Evolutionary conservation across 2,329 filamentous ascomycete genomes (phyloP), one percentile per base, ranked within the genome.

Genomic region (Chaetomiaceae sp.): DNA sequence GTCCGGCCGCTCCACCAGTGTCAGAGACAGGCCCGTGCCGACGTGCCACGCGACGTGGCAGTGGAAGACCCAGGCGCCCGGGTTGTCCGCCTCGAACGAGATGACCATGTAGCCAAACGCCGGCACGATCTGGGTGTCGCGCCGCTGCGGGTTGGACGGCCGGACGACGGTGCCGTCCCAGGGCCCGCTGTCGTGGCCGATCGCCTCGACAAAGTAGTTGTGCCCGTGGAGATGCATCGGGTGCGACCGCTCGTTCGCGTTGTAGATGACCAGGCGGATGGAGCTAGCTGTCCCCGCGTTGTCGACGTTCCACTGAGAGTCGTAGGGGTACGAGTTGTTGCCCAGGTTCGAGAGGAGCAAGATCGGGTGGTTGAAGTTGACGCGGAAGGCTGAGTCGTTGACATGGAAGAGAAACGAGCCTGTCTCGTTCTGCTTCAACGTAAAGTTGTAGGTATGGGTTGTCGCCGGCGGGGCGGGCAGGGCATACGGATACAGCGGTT

Each of bases 361-460:
- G 39, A 30, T 41, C 39, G 39, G 39, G 39, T 41, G 21, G 39
- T 25, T 27, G 39, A 25, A 41, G 39, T 41, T 41, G 39, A 25
- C 23, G 39, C 39, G 39, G 13, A 41, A 41, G 20, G 40, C 17
- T 8, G 40, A 31, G 40, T 31, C 14, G 17, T 43, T 43, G 8
- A 43, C 4, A n/a, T 13, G 20, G 10, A 30, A 42, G 21, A 42
- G 21, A 7, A 16, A 42, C n/a, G 39, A 42, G 21, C 39, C 39
- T 8, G 39, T 20, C 23, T 16, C 39, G 39, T 42, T 42, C 25
- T 42, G 39, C 12, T 14, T 5, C 21, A 42, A 13, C 20, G 21
- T 30, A 12, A 42, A 16, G 39, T 42, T 16, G 21, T 20, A 30
- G 21, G 25, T 30, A 7, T 42, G 25, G 3, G 39, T 42, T 17